Evolutionary conservation across 495 filamentous ascomycete genomes (phyloP), one percentile per base, ranked within the genome.

Genomic region (Tuber indicum): DNA sequence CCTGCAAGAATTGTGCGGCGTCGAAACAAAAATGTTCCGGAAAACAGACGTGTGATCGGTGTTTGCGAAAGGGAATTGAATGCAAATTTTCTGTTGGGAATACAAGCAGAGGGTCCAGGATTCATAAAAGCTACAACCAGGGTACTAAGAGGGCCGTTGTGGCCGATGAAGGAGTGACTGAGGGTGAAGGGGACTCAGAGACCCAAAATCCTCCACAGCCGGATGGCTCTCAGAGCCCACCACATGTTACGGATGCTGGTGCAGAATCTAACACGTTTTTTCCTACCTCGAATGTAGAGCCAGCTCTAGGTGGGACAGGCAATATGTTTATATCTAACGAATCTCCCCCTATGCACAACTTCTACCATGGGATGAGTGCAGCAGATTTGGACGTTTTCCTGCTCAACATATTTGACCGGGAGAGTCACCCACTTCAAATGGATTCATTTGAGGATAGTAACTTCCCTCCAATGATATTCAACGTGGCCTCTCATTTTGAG

Each of bases 361-460:
- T 66, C 26, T 66, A 66, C 58, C 58, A 66, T 10, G 58, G 58
- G 58, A 66, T 66, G 58, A 66, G 12, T 6, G 26, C 58, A 36
- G 7, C 58, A 36, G 58, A 66, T 26, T 66, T 66, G 58, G 58
- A 66, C 14, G 58, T 66, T 66, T 66, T 66, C 58, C 58, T 66
- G 58, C 58, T 66, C 26, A 66, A 66, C 58, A 66, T 66, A 66
- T 66, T 66, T 66, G 58, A 66, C 32, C 58, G 58, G 26, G 58
- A 66, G 58, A 66, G 58, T 66, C 58, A 66, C 58, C 58, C 58
- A 36, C 58, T 66, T 36, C 58, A 66, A 19, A 66, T 66, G 58
- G 58, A 66, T 66, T 66, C 58, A 17, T 66, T 66, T 66, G 58
- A 26, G 26, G 26, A 66, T 66, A 66, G 58, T 66, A 66, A 36